Evolutionary conservation across 2,329 filamentous ascomycete genomes (phyloP).

Genomic region (Didymella glomerata): DNA sequence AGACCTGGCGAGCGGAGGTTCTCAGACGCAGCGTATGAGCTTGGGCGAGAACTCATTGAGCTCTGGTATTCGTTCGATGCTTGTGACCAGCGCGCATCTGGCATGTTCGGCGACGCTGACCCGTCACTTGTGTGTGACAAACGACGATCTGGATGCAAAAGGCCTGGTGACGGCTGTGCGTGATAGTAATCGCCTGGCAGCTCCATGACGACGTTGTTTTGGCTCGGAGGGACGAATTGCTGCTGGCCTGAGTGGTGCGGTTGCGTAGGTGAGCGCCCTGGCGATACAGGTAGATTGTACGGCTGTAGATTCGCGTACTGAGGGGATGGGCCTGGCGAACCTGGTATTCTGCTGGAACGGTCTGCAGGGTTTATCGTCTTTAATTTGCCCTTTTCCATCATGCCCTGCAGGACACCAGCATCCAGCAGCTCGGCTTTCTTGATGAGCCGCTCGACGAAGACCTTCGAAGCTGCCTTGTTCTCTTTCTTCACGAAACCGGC

Average conservation of each 20-base stretch:
- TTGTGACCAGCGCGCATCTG: conserved; percentile 46
- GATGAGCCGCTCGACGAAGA: conserved; percentile 73
- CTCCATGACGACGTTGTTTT: conserved; percentile 52
- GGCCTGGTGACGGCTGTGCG: conserved; percentile 41
- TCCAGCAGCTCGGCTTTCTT: conserved; percentile 76
- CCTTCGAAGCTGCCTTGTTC: conserved; percentile 70
- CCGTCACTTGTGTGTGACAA: conserved; percentile 24
- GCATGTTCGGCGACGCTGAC: conserved; percentile 39
- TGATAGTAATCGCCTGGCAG: conserved; percentile 55
- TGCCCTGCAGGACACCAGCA: conserved; percentile 69
- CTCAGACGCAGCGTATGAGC: conserved; percentile 48
- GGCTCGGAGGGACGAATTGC: conserved; percentile 32
- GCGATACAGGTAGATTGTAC: conserved; percentile 44
- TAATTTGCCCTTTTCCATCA: conserved; percentile 71
- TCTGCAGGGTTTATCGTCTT: conserved; percentile 65
- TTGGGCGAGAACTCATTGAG: conserved; percentile 43
- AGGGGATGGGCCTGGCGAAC: conserved; percentile 25
- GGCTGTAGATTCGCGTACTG: conserved; percentile 34
- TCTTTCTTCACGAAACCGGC: conserved; percentile 72
- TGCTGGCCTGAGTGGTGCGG: conserved; percentile 24
- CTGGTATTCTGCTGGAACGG: conserved; percentile 25
- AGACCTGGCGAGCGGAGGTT: conserved; percentile 46
- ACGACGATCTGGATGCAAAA: conserved; percentile 31
- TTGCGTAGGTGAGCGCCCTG: conserved; percentile 30
- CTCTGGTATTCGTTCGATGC: conserved; percentile 40